These are phyloP conservation scores for Yarrowia divulgata DNA, from an alignment of 805 yeast species.

Conservation along the genomic window DNA sequence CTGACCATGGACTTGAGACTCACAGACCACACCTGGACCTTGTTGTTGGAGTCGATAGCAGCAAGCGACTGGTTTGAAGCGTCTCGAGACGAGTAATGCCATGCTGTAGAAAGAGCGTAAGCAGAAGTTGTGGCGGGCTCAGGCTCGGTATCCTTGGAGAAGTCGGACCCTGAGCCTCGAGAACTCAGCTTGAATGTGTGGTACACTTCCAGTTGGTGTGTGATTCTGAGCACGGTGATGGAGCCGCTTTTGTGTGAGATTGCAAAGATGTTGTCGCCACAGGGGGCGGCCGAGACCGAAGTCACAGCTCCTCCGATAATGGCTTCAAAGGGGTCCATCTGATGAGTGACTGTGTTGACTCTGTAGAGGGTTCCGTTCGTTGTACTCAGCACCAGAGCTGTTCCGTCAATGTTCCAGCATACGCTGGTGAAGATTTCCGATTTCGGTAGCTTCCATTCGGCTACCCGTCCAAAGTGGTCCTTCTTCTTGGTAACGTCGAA, in stretches of 20 bases:
- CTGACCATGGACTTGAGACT: conserved; percentile 11
- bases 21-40: conserved; percentile 39
- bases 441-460: conserved; percentile 21
- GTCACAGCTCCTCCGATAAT: conserved; percentile 25
- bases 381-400: conserved; percentile 10
- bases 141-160: not conserved
- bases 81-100: conserved; percentile 40
- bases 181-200: conserved; percentile 35
- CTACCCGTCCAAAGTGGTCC: conserved; percentile 3
- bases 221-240: conserved; percentile 25
- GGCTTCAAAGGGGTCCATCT: conserved; percentile 28
- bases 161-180: conserved; percentile 8
- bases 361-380: conserved; percentile 24
- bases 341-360: conserved; percentile 6
- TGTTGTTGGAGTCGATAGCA: conserved; percentile 37
- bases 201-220: conserved; percentile 9
- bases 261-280: conserved; percentile 40
- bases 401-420: conserved; percentile 33
- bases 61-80: conserved; percentile 32
- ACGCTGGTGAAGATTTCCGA: conserved; percentile 22
- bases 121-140: not conserved
- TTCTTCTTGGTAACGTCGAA: conserved; percentile 15
- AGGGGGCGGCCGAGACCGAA: conserved; percentile 38
- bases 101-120: conserved; percentile 22
- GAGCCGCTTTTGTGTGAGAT: conserved; percentile 34